Evolutionary conservation across 768 basidiomycete genomes (phyloP).

Genomic region (Russula compacta): DNA sequence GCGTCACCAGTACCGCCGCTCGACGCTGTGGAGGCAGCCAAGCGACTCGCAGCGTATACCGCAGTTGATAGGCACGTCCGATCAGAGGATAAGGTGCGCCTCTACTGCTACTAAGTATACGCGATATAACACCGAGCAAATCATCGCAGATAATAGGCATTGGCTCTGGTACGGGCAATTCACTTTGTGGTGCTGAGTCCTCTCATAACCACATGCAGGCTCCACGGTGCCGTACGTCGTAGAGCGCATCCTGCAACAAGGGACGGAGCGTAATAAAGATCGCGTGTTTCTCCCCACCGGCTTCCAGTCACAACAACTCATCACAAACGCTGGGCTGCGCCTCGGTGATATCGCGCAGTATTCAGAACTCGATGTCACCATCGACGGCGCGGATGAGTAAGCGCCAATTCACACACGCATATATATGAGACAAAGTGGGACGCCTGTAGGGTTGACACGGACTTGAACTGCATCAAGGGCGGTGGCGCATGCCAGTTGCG

Average conservation of each 20-base stretch:
- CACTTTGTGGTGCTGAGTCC: background rate
- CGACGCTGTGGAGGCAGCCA: conserved; percentile 66
- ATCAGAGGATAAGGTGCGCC: conserved; percentile 70
- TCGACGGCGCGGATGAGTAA: conserved; percentile 96
- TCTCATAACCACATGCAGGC: conserved; percentile 33
- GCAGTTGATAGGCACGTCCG: conserved; percentile 88
- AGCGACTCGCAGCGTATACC: conserved; percentile 84
- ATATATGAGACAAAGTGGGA: background rate
- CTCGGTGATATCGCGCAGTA: conserved; percentile 89
- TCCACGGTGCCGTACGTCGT: conserved; percentile 97
- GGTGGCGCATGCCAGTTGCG: conserved; percentile 94
- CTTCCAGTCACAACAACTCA: conserved; percentile 96
- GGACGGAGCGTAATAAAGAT: conserved; percentile 58
- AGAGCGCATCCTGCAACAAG: conserved; percentile 85
- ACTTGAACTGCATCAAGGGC: conserved; percentile 92
- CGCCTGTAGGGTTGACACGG: conserved; percentile 63
- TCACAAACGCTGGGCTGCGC: conserved; percentile 64
- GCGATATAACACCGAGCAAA: background rate
- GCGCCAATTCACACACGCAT: conserved; percentile 24
- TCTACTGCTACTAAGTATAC: background rate
- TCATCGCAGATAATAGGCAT: conserved; percentile 69
- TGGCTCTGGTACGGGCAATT: conserved; percentile 53
- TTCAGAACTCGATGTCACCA: conserved; percentile 86
- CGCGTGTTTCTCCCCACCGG: conserved; percentile 90
- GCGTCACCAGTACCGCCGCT: conserved; percentile 21